phyloP scores from a whole-genome alignment of 768 basidiomycete species.

The Baorangia bicolor region DNA sequence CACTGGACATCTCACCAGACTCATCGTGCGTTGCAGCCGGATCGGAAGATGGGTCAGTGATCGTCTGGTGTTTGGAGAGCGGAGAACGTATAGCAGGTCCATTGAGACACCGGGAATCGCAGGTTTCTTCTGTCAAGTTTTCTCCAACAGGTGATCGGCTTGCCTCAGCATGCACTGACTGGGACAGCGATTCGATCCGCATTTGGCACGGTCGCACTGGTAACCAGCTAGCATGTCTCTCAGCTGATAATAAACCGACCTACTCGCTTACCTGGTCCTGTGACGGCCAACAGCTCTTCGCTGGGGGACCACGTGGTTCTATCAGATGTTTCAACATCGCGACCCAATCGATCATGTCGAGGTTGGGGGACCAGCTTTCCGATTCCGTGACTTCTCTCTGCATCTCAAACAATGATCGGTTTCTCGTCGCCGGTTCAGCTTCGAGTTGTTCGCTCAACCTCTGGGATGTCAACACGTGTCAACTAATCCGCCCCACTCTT shows the following conservation, averaged over 20 bases:
- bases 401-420: neutral
- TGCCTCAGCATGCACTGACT: conserved; percentile 4
- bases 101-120: neutral
- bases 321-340: conserved; percentile 1
- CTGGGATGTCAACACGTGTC: conserved; percentile 3
- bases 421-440: conserved; percentile 8
- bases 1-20: conserved; percentile 5
- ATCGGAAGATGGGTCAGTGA: neutral
- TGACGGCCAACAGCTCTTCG: conserved; percentile 8
- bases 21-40: neutral
- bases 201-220: conserved; percentile 9
- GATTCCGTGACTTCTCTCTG: conserved; percentile 7
- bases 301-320: conserved; percentile 6
- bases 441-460: conserved; percentile 1
- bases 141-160: conserved; percentile 4
- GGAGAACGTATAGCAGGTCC: neutral
- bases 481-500: neutral
- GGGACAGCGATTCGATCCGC: neutral
- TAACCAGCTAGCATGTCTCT: conserved; percentile 2
- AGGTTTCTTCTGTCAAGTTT: conserved; percentile 5
- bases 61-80: neutral
- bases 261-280: conserved; percentile 6
- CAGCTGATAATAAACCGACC: neutral
- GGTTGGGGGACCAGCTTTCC: neutral
- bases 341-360: neutral